These are phyloP conservation scores for Wickerhamomyces rabaulensis DNA, from an alignment of 805 yeast species.

Conservation along the genomic window DNA sequence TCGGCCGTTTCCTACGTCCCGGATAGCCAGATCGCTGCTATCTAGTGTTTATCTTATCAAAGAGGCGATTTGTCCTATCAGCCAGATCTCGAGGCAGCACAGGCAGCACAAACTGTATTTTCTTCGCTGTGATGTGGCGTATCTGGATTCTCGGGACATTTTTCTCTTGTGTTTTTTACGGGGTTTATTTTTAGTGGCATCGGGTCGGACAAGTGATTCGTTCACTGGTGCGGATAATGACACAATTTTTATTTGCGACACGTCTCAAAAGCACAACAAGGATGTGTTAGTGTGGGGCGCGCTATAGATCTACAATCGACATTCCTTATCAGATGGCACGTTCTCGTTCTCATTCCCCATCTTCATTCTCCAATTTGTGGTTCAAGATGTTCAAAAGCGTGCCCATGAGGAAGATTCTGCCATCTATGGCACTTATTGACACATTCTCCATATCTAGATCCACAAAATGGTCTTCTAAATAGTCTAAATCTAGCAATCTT, in stretches of 20 bases:
- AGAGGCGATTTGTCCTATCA: background rate
- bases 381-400: constrained; percentile 27
- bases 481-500: constrained; percentile 26
- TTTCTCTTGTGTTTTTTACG: too few relatives aligned
- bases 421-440: constrained; percentile 42
- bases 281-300: background rate
- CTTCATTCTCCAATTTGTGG: constrained; percentile 11
- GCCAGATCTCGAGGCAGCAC: background rate
- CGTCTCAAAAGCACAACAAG: background rate
- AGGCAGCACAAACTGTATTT: background rate
- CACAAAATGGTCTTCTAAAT: constrained; percentile 25
- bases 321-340: too few relatives aligned
- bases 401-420: constrained; percentile 39
- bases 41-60: background rate
- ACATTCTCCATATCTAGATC: constrained; percentile 36
- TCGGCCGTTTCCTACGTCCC: background rate
- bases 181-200: background rate
- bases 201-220: background rate
- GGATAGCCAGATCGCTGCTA: background rate
- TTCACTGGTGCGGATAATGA: background rate
- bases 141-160: background rate
- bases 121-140: background rate
- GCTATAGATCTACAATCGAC: too few relatives aligned
- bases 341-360: background rate
- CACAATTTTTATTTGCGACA: background rate